Percentiles rank a stretch among this genome's conserved stretches.
Conservation (phyloP, 805 yeast genomes). For the Candida golubevii region DNA sequence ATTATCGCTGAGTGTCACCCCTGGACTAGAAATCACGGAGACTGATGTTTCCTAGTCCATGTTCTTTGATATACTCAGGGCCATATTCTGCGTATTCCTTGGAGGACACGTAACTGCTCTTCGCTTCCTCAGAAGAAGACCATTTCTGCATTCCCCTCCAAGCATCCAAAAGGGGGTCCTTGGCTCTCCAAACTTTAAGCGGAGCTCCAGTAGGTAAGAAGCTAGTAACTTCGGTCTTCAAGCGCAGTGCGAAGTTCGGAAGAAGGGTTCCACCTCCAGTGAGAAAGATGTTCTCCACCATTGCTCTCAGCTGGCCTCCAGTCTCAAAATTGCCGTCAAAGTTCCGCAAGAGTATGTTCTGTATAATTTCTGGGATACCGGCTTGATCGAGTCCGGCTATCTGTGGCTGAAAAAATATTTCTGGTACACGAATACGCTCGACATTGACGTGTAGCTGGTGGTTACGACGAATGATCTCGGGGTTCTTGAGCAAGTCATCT, state of each 20-base stretch:
- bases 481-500: slow-evolving; percentile 41
- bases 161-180: slow-evolving; percentile 70
- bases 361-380: slow-evolving; percentile 76
- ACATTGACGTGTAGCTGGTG: slow-evolving; percentile 89
- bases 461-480: slow-evolving; percentile 74
- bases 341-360: slow-evolving; percentile 59
- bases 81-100: slow-evolving; percentile 87
- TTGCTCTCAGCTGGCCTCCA: slow-evolving; percentile 49
- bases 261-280: slow-evolving; percentile 82
- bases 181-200: slow-evolving; percentile 57
- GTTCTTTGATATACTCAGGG: slow-evolving; percentile 82
- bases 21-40: slow-evolving; percentile 15
- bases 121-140: slow-evolving; percentile 48
- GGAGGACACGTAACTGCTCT: slow-evolving; percentile 51
- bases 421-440: slow-evolving; percentile 90
- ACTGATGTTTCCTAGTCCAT: slow-evolving; percentile 65
- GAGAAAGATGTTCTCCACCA: slow-evolving; percentile 64
- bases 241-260: slow-evolving; percentile 61
- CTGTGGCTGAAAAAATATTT: slow-evolving; percentile 84
- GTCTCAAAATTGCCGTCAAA: slow-evolving; percentile 52
- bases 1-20: background rate
- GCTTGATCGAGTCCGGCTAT: slow-evolving; percentile 96
- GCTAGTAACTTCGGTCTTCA: slow-evolving; percentile 63
- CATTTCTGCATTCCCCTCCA: slow-evolving; percentile 95
- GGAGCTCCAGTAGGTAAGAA: slow-evolving; percentile 67